phyloP scores from a whole-genome alignment of 306 rosid species.

The Cucumis melo region DNA sequence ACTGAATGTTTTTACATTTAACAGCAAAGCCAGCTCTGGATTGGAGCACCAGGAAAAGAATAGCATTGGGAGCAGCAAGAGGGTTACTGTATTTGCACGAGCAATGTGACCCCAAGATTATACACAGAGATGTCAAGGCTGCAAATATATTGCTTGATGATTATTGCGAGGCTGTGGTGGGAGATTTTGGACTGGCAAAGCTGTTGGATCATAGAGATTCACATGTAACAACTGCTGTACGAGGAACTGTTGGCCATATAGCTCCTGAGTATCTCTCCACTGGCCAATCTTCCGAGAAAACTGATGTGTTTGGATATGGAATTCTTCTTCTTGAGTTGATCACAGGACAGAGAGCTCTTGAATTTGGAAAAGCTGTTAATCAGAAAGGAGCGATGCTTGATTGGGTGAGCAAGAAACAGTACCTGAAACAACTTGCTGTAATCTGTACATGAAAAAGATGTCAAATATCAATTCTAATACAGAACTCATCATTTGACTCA shows the following conservation, averaged over 20 bases:
- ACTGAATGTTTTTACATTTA: neutral
- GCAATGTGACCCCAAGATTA: conserved; percentile 96
- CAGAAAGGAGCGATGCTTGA: conserved; percentile 96
- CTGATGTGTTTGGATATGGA: conserved; percentile 96
- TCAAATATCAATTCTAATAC: neutral
- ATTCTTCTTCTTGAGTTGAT: conserved; percentile 83
- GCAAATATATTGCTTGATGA: conserved; percentile 92
- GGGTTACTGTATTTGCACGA: conserved; percentile 83
- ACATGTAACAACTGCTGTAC: conserved; percentile 90
- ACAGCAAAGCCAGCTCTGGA: conserved; percentile 73
- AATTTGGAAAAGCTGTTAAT: conserved; percentile 77
- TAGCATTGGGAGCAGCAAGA: conserved; percentile 89
- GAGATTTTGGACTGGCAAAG: conserved; percentile 95
- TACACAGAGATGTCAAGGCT: conserved; percentile 95
- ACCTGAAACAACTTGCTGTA: neutral
- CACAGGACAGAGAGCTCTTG: conserved; percentile 83
- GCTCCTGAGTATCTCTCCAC: conserved; percentile 98
- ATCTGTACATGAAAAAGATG: neutral
- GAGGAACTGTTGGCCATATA: conserved; percentile 97
- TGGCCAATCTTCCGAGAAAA: conserved; percentile 96
- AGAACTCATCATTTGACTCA: no score
- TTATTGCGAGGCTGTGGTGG: conserved; percentile 83
- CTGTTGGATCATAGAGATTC: conserved; percentile 82
- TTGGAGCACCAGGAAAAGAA: conserved; percentile 83
- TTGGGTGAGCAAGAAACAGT: conserved; percentile 40